Conservation (phyloP, 169 alveolate genomes). For the Plasmodium chabaudi region DNA sequence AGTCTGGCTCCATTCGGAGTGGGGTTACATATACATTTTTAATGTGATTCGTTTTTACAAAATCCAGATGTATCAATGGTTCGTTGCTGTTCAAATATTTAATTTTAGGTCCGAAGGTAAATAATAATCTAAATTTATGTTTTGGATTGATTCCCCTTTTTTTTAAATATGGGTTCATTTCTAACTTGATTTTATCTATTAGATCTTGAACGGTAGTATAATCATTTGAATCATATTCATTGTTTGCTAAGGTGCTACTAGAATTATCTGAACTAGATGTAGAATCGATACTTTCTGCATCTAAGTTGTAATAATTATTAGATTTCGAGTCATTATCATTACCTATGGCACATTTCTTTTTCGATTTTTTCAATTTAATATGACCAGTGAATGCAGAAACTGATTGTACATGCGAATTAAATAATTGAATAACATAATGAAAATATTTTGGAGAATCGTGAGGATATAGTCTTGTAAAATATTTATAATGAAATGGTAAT, state of each 20-base stretch:
- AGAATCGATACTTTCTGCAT: constrained; percentile 21
- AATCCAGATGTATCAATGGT: constrained; percentile 43
- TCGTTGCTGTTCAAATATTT: constrained; percentile 54
- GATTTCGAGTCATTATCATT: constrained; percentile 1
- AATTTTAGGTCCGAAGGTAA: constrained; percentile 63
- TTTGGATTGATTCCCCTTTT: constrained; percentile 68
- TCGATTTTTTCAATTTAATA: constrained; percentile 27
- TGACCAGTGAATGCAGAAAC: constrained; percentile 74
- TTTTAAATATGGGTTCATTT: constrained; percentile 73
- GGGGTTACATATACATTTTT: constrained; percentile 83
- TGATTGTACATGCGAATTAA: constrained; percentile 73
- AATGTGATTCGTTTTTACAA: constrained; percentile 57
- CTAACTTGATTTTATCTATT: constrained; percentile 73
- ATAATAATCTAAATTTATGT: constrained; percentile 60
- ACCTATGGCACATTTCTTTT: neutral
- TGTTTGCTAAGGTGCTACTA: constrained; percentile 45
- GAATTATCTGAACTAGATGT: constrained; percentile 45
- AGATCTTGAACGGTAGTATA: constrained; percentile 75
- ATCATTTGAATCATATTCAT: constrained; percentile 31
- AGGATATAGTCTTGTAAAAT: constrained; percentile 50
- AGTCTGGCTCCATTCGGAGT: constrained; percentile 84
- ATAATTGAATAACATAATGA: constrained; percentile 59
- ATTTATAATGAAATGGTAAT: constrained; percentile 76
- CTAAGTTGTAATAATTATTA: neutral
- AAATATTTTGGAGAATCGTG: constrained; percentile 47